Evolutionary conservation across 2,329 filamentous ascomycete species (phyloP).

Genomic region (Ceratocystis papillata): DNA sequence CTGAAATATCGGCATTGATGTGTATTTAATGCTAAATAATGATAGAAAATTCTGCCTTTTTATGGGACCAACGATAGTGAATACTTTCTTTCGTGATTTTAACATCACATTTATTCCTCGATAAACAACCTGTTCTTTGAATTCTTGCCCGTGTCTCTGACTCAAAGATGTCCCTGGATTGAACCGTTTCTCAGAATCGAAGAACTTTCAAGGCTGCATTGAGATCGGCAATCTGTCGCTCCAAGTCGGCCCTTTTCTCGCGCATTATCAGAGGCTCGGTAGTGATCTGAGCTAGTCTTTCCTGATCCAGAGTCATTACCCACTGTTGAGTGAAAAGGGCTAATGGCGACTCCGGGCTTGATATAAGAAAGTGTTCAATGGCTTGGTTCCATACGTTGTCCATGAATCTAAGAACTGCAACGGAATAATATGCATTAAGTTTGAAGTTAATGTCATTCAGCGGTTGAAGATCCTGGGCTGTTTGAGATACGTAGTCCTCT

Average conservation of each 20-base stretch:
- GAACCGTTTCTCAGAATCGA: neutral
- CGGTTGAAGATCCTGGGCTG: constrained; percentile 23
- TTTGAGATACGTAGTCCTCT: neutral
- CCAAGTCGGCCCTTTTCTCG: constrained; percentile 36
- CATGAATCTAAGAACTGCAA: constrained; percentile 31
- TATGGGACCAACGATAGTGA: neutral
- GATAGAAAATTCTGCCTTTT: neutral
- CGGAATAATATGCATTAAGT: constrained; percentile 31
- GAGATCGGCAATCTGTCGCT: constrained; percentile 25
- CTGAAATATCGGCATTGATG: neutral
- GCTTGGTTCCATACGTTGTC: constrained; percentile 32
- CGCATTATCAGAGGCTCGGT: constrained; percentile 30
- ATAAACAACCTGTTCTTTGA: too few species aligned
- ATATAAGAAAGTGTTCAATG: constrained; percentile 29
- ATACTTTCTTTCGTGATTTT: neutral
- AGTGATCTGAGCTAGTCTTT: constrained; percentile 28
- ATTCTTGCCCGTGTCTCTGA: too few species aligned
- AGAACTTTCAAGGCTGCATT: constrained; percentile 11
- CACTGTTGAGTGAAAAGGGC: constrained; percentile 30
- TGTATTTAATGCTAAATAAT: neutral
- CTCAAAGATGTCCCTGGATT: neutral
- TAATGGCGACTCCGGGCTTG: constrained; percentile 28
- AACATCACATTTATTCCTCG: neutral
- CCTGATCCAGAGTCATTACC: constrained; percentile 28
- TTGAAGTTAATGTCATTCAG: constrained; percentile 30